Conservation (phyloP, 2,329 filamentous ascomycete genomes). For the Periconia macrospinosa region DNA sequence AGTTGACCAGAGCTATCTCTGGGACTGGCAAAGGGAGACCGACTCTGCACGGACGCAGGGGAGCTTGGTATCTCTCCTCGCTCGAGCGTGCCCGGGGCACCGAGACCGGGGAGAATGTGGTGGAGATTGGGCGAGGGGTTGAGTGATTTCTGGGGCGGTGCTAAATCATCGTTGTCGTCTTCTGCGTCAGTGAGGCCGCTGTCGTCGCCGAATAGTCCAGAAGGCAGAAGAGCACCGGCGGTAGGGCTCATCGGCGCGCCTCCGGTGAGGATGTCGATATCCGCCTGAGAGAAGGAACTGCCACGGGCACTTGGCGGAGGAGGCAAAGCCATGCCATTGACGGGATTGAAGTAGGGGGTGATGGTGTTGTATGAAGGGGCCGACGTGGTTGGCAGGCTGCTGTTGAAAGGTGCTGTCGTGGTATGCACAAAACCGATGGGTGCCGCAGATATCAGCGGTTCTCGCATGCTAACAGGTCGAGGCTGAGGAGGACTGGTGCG, state of each 20-base stretch:
- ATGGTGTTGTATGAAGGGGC: constrained; percentile 54
- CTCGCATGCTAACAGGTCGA: constrained; percentile 44
- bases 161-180: constrained; percentile 31
- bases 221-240: constrained; percentile 72
- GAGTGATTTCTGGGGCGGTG: constrained; percentile 22
- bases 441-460: constrained; percentile 30
- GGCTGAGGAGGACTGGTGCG: constrained; percentile 44
- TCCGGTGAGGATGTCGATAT: constrained; percentile 62
- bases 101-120: constrained; percentile 45
- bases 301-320: constrained; percentile 31
- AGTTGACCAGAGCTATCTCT: constrained; percentile 50
- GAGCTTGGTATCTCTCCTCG: constrained; percentile 43
- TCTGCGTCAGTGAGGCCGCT: constrained; percentile 52
- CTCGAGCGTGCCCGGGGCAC: constrained; percentile 42
- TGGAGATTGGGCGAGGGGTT: constrained; percentile 35
- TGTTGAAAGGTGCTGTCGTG: constrained; percentile 50
- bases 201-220: constrained; percentile 66
- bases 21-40: constrained; percentile 52
- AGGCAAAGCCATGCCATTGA: constrained; percentile 63
- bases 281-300: constrained; percentile 59
- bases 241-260: constrained; percentile 77
- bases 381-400: constrained; percentile 50
- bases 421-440: constrained; percentile 39
- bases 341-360: constrained; percentile 58
- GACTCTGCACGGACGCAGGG: constrained; percentile 47